phyloP scores from a whole-genome alignment of 768 basidiomycete species.

The Pisolithus orientalis region DNA sequence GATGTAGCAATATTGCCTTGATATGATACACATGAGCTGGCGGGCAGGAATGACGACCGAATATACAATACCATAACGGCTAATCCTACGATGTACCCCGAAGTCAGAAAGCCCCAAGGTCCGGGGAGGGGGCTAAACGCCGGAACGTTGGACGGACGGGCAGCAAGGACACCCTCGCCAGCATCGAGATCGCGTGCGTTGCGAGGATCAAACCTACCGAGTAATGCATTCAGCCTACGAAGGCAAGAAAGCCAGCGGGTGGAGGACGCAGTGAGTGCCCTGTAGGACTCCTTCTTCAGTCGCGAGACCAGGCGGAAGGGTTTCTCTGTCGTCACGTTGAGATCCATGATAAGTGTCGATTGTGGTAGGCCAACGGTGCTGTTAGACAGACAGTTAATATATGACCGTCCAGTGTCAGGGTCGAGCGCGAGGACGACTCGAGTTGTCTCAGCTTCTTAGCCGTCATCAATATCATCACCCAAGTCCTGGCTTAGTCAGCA shows the following conservation, averaged over 20 bases:
- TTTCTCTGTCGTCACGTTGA: neutral
- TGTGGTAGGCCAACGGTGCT: neutral
- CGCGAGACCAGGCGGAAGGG: slow-evolving; percentile 5
- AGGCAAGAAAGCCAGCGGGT: slow-evolving; percentile 35
- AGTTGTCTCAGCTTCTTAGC: too few species aligned
- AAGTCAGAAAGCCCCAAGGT: slow-evolving; percentile 68
- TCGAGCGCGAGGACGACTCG: neutral
- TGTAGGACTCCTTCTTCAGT: slow-evolving; percentile 14
- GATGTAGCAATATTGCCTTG: slow-evolving; percentile 64
- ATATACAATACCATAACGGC: slow-evolving; percentile 50
- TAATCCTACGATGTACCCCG: slow-evolving; percentile 64
- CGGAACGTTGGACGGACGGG: slow-evolving; percentile 8
- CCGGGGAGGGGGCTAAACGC: slow-evolving; percentile 38
- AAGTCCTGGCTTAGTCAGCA: neutral
- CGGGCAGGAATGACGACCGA: neutral
- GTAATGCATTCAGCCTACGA: slow-evolving; percentile 28
- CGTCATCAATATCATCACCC: too few species aligned
- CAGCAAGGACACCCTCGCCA: neutral
- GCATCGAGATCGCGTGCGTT: slow-evolving; percentile 4
- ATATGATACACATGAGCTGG: neutral
- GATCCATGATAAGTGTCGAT: neutral
- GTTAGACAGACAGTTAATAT: too few species aligned
- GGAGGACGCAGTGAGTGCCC: slow-evolving; percentile 32
- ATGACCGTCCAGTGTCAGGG: neutral
- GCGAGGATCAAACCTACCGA: slow-evolving; percentile 11